A percentile compares a stretch with the other conserved stretches of the same genome.
phyloP scores from a whole-genome alignment of 2,329 filamentous ascomycete species.

The Bertia moriformis region DNA sequence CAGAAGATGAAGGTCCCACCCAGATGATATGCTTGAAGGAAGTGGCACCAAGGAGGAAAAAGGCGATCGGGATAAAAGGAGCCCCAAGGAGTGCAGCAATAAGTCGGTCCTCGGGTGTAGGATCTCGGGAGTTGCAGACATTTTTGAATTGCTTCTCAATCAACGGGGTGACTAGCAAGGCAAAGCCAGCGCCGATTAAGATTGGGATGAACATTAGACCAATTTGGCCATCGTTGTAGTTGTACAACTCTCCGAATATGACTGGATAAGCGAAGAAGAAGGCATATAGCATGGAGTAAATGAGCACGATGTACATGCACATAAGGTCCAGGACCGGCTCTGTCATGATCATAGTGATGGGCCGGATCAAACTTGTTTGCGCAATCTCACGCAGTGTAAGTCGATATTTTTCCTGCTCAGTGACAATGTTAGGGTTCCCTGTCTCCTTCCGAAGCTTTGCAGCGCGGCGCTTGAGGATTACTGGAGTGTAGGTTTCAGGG shows the following conservation, averaged over 20 bases:
- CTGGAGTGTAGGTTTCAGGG: constrained; percentile 18
- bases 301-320: constrained; percentile 1
- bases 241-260: constrained; percentile 3
- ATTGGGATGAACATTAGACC: constrained; percentile 17
- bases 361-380: constrained; percentile 3
- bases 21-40: constrained; percentile 1
- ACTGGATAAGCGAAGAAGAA: constrained; percentile 1
- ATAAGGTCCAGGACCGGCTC: constrained; percentile 4
- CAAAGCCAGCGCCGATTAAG: constrained; percentile 13
- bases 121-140: background rate
- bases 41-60: background rate
- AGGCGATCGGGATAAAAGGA: background rate
- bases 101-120: background rate
- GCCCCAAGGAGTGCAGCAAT: background rate
- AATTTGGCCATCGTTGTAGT: constrained; percentile 16
- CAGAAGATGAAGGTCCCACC: background rate
- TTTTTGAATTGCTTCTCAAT: background rate
- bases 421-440: constrained; percentile 14
- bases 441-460: constrained; percentile 15
- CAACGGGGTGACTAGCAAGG: constrained; percentile 13
- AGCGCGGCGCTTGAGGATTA: constrained; percentile 16
- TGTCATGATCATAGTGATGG: constrained; percentile 2
- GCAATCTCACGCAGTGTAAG: constrained; percentile 10
- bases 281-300: constrained; percentile 1
- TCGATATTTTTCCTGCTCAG: constrained; percentile 13